Percentiles rank a stretch among this genome's conserved stretches.
phyloP scores from a whole-genome alignment of 2,329 filamentous ascomycete genomes.

The Dendryphion nanum region DNA sequence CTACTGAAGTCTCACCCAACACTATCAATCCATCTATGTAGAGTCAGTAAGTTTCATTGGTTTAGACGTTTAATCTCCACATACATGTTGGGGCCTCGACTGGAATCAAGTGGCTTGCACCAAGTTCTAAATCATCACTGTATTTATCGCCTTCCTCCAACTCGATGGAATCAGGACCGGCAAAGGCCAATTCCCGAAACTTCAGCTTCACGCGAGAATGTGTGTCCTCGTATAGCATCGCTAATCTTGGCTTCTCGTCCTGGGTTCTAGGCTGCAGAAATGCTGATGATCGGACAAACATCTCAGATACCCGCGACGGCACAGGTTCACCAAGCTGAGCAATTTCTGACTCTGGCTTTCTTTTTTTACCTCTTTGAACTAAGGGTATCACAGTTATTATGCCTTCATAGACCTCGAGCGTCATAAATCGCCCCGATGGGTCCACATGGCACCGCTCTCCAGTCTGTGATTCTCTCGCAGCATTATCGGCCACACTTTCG shows the following conservation, averaged over 20 bases:
- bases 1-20: constrained; percentile 65
- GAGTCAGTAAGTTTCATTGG: constrained; percentile 50
- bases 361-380: constrained; percentile 52
- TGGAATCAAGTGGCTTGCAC: constrained; percentile 62
- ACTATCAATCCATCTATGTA: constrained; percentile 43
- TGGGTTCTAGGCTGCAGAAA: constrained; percentile 59
- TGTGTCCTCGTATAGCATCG: constrained; percentile 64
- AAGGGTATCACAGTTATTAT: constrained; percentile 65
- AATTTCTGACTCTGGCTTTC: constrained; percentile 48
- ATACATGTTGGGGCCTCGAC: constrained; percentile 56
- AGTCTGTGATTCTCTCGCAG: constrained; percentile 72
- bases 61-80: neutral
- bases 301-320: constrained; percentile 62
- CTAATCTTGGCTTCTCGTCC: constrained; percentile 58
- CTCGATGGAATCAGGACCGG: constrained; percentile 51
- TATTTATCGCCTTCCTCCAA: constrained; percentile 53
- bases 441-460: constrained; percentile 83
- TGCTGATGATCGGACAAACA: constrained; percentile 64
- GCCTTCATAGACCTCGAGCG: constrained; percentile 67
- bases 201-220: constrained; percentile 55
- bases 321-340: constrained; percentile 62
- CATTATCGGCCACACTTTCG: constrained; percentile 60
- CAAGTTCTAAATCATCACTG: constrained; percentile 56
- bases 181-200: constrained; percentile 55
- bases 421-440: constrained; percentile 68